A percentile compares a stretch with the other conserved stretches of the same genome.
phyloP scores from a whole-genome alignment of 495 filamentous ascomycete genomes.

The Tetracladium setigerum region DNA sequence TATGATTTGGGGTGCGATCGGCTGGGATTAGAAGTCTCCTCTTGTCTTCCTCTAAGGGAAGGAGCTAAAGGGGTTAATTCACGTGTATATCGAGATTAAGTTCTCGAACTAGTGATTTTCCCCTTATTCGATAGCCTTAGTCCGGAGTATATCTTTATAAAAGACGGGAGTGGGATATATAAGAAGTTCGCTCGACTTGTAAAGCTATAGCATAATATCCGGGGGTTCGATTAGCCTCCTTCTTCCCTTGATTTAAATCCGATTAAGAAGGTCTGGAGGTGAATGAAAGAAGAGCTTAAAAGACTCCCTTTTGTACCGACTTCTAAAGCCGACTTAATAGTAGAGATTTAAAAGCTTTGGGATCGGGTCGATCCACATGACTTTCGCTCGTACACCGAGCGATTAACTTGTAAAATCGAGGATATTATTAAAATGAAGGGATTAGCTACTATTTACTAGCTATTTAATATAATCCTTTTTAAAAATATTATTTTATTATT shows the following conservation, averaged over 20 bases:
- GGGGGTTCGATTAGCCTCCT: slow-evolving; percentile 4
- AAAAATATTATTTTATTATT: too few species aligned
- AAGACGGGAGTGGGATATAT: slow-evolving; percentile 1
- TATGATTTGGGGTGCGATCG: slow-evolving; percentile 10
- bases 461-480: too few species aligned
- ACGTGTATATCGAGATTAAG: neutral
- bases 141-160: slow-evolving; percentile 6
- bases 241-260: slow-evolving; percentile 4
- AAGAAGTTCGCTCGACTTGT: neutral
- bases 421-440: slow-evolving; percentile 1
- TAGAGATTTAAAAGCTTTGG: neutral
- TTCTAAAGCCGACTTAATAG: neutral
- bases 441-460: slow-evolving; percentile 2
- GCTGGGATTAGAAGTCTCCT: slow-evolving; percentile 9
- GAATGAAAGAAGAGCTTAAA: slow-evolving; percentile 6
- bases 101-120: slow-evolving; percentile 1
- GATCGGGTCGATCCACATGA: neutral
- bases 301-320: neutral
- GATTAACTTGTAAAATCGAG: slow-evolving; percentile 3
- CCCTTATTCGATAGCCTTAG: neutral
- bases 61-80: slow-evolving; percentile 1
- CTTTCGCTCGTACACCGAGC: neutral
- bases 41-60: slow-evolving; percentile 8
- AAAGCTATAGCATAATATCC: neutral
- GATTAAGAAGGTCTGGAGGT: slow-evolving; percentile 10